Percentiles rank a stretch among this genome's conserved stretches.
Conservation (phyloP, 2,329 filamentous ascomycete species). For the Fonsecaea pedrosoi region DNA sequence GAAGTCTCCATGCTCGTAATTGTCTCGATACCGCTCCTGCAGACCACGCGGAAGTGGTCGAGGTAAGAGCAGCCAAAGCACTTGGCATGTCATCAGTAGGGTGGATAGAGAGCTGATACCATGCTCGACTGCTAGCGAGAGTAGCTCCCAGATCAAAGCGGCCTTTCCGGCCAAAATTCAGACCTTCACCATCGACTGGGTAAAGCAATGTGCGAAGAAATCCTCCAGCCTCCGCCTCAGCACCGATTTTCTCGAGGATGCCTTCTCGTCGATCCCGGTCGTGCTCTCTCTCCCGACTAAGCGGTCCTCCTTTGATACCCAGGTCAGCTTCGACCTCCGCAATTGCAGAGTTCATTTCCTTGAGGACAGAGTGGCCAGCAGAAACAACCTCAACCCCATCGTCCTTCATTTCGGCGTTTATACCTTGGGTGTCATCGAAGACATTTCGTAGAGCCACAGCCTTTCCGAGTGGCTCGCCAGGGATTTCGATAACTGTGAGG, state of each 20-base stretch:
- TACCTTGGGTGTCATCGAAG: constrained; percentile 90
- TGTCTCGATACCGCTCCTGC: constrained; percentile 91
- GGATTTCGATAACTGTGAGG: constrained; percentile 86
- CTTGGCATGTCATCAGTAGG: constrained; percentile 86
- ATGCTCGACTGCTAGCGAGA: constrained; percentile 83
- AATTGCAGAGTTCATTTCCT: constrained; percentile 86
- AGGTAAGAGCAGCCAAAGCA: constrained; percentile 72
- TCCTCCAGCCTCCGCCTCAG: constrained; percentile 79
- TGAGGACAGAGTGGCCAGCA: constrained; percentile 79
- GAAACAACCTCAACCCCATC: constrained; percentile 81
- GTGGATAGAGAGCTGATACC: constrained; percentile 92
- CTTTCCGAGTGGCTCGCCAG: constrained; percentile 79
- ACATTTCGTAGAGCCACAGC: constrained; percentile 87
- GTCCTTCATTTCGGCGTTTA: constrained; percentile 96
- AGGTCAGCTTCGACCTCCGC: constrained; percentile 78
- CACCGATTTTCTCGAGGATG: constrained; percentile 82
- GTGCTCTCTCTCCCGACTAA: constrained; percentile 75
- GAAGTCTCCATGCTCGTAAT: constrained; percentile 87
- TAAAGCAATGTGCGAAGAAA: constrained; percentile 84
- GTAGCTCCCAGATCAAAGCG: constrained; percentile 78
- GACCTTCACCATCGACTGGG: constrained; percentile 77
- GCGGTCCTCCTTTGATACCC: constrained; percentile 72
- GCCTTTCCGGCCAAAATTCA: constrained; percentile 76
- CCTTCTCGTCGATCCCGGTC: constrained; percentile 81
- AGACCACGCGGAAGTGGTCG: constrained; percentile 85